Evolutionary conservation across 2,329 filamentous ascomycete genomes (phyloP).

Genomic region (Exserohilum rostratum): DNA sequence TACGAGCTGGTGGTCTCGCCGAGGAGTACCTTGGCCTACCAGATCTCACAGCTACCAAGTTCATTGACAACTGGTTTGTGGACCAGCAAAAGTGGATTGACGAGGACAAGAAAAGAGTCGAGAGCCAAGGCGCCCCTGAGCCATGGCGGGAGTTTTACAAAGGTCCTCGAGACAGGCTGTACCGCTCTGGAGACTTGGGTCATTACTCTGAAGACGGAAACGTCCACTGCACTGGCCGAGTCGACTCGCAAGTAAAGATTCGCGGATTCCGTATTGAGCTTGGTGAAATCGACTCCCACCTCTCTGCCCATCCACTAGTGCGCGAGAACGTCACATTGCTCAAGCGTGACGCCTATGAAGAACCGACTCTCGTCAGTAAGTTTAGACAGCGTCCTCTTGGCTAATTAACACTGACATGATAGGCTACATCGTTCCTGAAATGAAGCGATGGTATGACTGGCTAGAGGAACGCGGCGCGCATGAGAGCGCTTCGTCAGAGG

Average conservation of each 20-base stretch:
- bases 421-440: conserved; percentile 82
- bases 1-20: conserved; percentile 81
- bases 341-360: conserved; percentile 81
- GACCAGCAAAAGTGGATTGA: conserved; percentile 73
- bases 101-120: conserved; percentile 62
- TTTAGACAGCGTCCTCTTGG: neutral
- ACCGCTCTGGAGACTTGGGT: conserved; percentile 86
- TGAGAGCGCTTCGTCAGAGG: conserved; percentile 50
- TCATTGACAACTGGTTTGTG: conserved; percentile 85
- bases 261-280: conserved; percentile 95
- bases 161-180: conserved; percentile 83
- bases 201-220: conserved; percentile 72
- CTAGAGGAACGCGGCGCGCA: conserved; percentile 55
- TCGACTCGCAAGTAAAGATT: conserved; percentile 92
- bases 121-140: conserved; percentile 60
- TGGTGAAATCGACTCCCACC: conserved; percentile 85
- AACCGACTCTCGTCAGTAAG: conserved; percentile 78
- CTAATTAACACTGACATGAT: conserved; percentile 3
- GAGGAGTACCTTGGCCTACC: conserved; percentile 74
- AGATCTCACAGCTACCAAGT: conserved; percentile 73
- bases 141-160: conserved; percentile 80
- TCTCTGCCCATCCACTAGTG: conserved; percentile 75
- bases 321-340: conserved; percentile 87
- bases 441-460: conserved; percentile 74
- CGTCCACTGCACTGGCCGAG: conserved; percentile 78